These are phyloP conservation scores for Eimeria mitis DNA, from an alignment of 169 alveolate genomes.

Conservation along the genomic window DNA sequence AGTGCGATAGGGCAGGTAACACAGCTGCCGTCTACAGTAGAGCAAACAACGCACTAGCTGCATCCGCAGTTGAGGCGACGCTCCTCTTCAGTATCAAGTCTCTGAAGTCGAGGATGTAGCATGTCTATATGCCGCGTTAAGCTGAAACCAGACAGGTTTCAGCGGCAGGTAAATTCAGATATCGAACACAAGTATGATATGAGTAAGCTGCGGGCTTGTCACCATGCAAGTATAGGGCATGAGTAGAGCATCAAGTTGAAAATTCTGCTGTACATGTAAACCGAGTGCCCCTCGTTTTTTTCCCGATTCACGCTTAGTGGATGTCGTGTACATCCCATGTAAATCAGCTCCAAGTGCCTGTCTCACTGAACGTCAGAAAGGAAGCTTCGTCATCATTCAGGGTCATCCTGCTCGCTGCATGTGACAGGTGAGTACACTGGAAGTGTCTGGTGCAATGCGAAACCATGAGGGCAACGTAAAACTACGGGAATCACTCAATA, in stretches of 20 bases:
- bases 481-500: background rate
- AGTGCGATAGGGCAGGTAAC: background rate
- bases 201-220: too few species aligned
- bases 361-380: background rate
- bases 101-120: background rate
- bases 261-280: too few species aligned
- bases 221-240: too few species aligned
- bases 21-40: background rate
- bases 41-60: background rate
- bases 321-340: background rate
- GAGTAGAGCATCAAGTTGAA: too few species aligned
- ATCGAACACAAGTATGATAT: background rate
- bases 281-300: background rate
- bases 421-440: background rate
- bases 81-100: background rate
- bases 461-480: background rate
- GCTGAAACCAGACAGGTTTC: too few species aligned
- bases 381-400: background rate
- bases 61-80: background rate
- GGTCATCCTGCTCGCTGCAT: background rate
- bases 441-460: background rate
- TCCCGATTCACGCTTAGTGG: background rate
- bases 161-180: background rate
- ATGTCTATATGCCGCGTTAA: too few species aligned
- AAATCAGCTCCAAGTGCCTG: background rate